These are phyloP conservation scores for Penicillium carneum DNA, from an alignment of 2,329 filamentous ascomycete species.

Conservation along the genomic window DNA sequence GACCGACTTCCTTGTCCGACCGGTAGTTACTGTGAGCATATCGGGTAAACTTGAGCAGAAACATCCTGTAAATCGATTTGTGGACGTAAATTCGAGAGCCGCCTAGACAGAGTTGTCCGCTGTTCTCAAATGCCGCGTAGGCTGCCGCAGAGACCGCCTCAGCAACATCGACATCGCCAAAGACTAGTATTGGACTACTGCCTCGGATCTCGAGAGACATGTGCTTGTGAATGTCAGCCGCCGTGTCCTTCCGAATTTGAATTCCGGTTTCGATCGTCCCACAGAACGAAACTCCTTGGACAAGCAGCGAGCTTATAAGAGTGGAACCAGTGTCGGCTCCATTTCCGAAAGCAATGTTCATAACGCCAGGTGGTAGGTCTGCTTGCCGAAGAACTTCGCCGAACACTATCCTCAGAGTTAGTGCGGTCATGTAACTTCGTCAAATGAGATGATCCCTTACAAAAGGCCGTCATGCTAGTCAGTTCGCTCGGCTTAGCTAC, in stretches of 20 bases:
- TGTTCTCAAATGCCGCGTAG: background rate
- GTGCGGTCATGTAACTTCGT: background rate
- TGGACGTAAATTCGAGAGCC: background rate
- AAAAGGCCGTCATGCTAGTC: background rate
- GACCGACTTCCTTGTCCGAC: background rate
- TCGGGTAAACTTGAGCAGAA: background rate
- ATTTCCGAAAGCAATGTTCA: conserved; percentile 4
- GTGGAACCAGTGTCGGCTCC: background rate
- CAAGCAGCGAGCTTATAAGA: background rate
- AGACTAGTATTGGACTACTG: background rate
- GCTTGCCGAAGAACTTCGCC: background rate
- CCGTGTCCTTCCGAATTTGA: background rate
- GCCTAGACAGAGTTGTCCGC: background rate
- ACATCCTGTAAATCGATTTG: background rate
- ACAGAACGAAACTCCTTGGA: background rate
- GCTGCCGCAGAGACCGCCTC: background rate
- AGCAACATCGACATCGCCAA: background rate
- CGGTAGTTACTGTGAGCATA: background rate
- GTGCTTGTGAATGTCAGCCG: background rate
- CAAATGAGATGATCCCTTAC: background rate
- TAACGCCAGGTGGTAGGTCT: background rate
- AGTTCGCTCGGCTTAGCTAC: background rate
- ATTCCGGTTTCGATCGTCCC: background rate
- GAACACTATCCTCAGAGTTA: background rate
- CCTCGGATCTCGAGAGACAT: background rate